Base-by-base conservation (phyloP, 805 yeast species). In the Nakazawaea laoshanensis region DNA sequence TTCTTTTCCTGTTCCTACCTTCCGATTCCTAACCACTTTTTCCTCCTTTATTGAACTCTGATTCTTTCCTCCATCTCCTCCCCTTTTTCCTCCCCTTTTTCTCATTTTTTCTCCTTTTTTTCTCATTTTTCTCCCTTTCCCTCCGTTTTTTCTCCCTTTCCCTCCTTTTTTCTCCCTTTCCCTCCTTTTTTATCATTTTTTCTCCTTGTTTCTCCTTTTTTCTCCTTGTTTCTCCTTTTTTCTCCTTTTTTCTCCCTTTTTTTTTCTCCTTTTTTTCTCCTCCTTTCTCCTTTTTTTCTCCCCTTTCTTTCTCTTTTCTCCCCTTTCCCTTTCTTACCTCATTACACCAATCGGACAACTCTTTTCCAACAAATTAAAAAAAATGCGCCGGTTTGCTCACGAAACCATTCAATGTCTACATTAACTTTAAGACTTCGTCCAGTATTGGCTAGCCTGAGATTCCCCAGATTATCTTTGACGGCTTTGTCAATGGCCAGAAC, bases 371-470 rank as follows among this genome's bases (percentile, higher is more conserved):
- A 27, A 13, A 15, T 11, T 24, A 14, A 5, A 19, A 29, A n/a
- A n/a, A 29, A 24, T 7, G 18, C 10, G 12, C 12, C 17, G 24
- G 24, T 20, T 11, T 14, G 16, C 12, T 22, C 15, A 6, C 8
- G 16, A n/a, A n/a, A n/a, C n/a, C n/a, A n/a, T n/a, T n/a, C 7
- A 24, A 54, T 54, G 59, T 54, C 59, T 38, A 50, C 57, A 19
- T 44, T 54, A 42, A 45, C 57, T 30, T 37, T 52, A 25, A 54
- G 55, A 49, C 30, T 46, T 18, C 49, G 54, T 42, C 56, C 56
- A 28, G 42, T 24, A 24, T n/a, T 14, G 7, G 12, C 26, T 7
- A 20, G 13, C 12, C 7, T 5, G 19, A 42, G 45, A 22, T 31
- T 24, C 17, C 37, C 28, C 28, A 35, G 45, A 31, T 29, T 42